Evolutionary conservation across 768 basidiomycete genomes (phyloP).

Genomic region (Leccinum barrowsii): DNA sequence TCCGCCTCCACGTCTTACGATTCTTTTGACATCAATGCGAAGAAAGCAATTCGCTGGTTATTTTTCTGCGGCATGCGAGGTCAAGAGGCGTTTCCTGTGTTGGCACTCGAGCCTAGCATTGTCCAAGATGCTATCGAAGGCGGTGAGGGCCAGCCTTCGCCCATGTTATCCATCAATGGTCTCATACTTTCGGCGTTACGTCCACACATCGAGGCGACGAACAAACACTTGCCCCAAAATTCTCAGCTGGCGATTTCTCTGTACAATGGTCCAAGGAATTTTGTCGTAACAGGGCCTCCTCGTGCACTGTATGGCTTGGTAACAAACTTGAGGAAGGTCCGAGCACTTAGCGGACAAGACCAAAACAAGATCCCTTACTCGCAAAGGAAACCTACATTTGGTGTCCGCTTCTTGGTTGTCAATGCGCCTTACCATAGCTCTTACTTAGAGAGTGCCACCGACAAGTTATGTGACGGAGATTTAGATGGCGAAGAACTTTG

Average conservation of each 20-base stretch:
- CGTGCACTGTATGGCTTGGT: conserved; percentile 93
- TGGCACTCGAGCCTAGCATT: conserved; percentile 84
- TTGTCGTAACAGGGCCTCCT: conserved; percentile 90
- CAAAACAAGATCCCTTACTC: conserved; percentile 94
- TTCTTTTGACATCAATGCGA: conserved; percentile 69
- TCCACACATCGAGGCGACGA: conserved; percentile 81
- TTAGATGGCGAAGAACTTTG: conserved; percentile 77
- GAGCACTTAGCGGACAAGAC: conserved; percentile 81
- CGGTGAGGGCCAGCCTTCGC: conserved; percentile 88
- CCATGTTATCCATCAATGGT: conserved; percentile 91
- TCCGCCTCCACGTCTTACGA: conserved; percentile 75
- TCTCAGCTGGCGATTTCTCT: conserved; percentile 85
- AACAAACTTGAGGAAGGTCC: conserved; percentile 83
- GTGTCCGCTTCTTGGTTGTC: conserved; percentile 90
- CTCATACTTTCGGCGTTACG: conserved; percentile 73
- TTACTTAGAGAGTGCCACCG: conserved; percentile 72
- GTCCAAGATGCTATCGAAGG: conserved; percentile 86
- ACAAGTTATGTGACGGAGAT: conserved; percentile 75
- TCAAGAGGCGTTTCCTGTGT: conserved; percentile 90
- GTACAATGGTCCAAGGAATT: conserved; percentile 86
- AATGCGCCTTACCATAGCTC: conserved; percentile 94
- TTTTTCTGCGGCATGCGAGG: conserved; percentile 93
- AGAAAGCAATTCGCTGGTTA: conserved; percentile 86
- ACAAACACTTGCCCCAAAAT: conserved; percentile 75
- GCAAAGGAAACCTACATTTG: conserved; percentile 92